Conservation (phyloP, 2,329 filamentous ascomycete genomes). For the Hypoxylon sp. region DNA sequence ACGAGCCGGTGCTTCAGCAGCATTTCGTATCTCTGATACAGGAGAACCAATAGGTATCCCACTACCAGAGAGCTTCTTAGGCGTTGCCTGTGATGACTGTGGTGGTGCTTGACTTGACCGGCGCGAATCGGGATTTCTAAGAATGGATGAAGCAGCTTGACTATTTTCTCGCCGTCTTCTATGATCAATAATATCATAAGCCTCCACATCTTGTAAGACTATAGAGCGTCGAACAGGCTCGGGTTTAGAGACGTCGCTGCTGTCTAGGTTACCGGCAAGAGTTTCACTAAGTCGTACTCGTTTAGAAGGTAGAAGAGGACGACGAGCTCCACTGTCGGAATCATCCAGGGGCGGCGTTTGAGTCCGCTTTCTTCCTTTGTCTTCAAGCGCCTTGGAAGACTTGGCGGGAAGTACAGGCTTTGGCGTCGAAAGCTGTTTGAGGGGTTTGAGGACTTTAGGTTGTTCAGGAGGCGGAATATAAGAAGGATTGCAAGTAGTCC, state of each 20-base stretch:
- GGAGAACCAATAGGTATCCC: too few relatives aligned
- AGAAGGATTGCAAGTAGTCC: constrained; percentile 61
- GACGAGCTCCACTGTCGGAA: not conserved
- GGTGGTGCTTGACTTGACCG: constrained; percentile 6
- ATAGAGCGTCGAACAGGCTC: constrained; percentile 26
- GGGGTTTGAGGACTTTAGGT: constrained; percentile 10
- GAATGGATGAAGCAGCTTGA: constrained; percentile 3
- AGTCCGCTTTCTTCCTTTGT: not conserved
- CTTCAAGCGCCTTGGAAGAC: not conserved
- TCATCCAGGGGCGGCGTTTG: not conserved
- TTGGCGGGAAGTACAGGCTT: constrained; percentile 28
- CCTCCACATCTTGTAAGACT: constrained; percentile 38
- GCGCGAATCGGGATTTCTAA: not conserved
- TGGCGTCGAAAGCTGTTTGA: constrained; percentile 28
- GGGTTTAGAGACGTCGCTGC: not conserved
- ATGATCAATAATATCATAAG: constrained; percentile 37
- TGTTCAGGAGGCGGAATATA: constrained; percentile 49
- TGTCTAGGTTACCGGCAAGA: not conserved
- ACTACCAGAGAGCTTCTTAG: too few relatives aligned
- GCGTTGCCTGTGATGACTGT: too few relatives aligned
- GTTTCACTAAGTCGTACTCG: constrained; percentile 12
- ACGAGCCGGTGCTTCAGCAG: too few relatives aligned
- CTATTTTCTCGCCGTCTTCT: constrained; percentile 20
- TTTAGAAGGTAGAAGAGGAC: constrained; percentile 20
- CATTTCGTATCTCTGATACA: not conserved